Conservation (phyloP, 140 eudicot genomes). For the Ambrosia hybrid region DNA sequence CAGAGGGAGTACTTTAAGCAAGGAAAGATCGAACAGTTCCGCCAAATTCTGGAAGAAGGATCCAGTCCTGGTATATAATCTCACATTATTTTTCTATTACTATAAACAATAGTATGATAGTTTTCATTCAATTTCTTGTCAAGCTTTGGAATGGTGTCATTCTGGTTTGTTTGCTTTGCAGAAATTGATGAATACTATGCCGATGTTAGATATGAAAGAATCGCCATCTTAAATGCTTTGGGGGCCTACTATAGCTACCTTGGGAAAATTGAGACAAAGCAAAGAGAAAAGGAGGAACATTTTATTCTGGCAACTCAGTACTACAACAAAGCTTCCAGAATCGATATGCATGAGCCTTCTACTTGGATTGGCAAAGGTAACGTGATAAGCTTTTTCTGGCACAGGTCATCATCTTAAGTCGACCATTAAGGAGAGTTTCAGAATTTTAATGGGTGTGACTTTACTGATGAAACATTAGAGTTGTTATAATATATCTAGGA, state of each 20-base stretch:
- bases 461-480: slow-evolving; percentile 1
- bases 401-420: not conserved
- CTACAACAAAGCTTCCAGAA: slow-evolving; percentile 95
- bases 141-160: slow-evolving; percentile 3
- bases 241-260: slow-evolving; percentile 97
- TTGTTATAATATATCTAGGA: not conserved
- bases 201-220: slow-evolving; percentile 91
- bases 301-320: slow-evolving; percentile 77
- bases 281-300: slow-evolving; percentile 87
- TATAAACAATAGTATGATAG: not conserved
- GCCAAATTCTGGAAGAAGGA: slow-evolving; percentile 96
- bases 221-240: slow-evolving; percentile 96
- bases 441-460: not conserved
- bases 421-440: slow-evolving; percentile 18
- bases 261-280: slow-evolving; percentile 92
- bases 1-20: slow-evolving; percentile 99
- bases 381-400: not conserved
- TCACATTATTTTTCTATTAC: not conserved
- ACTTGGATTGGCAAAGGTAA: slow-evolving; percentile 99
- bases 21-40: slow-evolving; percentile 87
- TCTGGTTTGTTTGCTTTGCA: slow-evolving; percentile 36
- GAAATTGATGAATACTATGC: slow-evolving; percentile 97
- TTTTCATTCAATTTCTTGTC: slow-evolving; percentile 1
- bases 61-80: slow-evolving; percentile 77
- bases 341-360: slow-evolving; percentile 96